phyloP scores from a whole-genome alignment of 345 rosid species.

The Citrus sp. region DNA sequence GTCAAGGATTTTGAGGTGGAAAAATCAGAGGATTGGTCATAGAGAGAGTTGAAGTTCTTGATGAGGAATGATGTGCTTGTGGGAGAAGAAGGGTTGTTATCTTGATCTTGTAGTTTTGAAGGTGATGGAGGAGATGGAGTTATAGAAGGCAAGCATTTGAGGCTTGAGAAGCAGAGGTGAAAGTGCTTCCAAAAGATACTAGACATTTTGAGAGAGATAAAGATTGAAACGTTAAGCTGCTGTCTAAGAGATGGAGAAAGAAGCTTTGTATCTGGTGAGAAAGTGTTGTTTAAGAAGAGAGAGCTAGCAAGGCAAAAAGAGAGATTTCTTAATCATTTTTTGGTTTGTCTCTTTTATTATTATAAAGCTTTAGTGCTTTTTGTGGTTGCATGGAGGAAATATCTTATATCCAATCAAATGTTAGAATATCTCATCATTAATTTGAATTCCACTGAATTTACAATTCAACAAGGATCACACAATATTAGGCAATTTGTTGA shows the following conservation, averaged over 20 bases:
- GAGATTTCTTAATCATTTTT: not conserved
- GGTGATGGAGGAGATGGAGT: conserved; percentile 25
- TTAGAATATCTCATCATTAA: too few relatives aligned
- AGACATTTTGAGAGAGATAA: conserved; percentile 42
- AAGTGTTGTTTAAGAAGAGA: not conserved
- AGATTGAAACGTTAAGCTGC: not conserved
- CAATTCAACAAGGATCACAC: too few relatives aligned
- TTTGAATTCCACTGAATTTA: too few relatives aligned
- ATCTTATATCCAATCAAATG: not conserved
- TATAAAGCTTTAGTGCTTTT: not conserved
- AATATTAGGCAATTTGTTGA: too few relatives aligned
- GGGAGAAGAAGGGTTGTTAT: not conserved
- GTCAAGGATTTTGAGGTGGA: conserved; percentile 31
- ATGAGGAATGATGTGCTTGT: not conserved
- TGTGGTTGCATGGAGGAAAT: not conserved
- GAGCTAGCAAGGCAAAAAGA: not conserved
- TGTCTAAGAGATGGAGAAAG: not conserved
- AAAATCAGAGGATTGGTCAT: conserved; percentile 9
- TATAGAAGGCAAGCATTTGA: conserved; percentile 35
- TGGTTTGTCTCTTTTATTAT: not conserved
- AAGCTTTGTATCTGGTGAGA: not conserved
- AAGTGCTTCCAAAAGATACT: conserved; percentile 60
- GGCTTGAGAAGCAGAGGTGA: conserved; percentile 48
- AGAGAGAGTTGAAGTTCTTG: conserved; percentile 3
- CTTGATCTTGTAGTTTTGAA: conserved; percentile 17